Conservation (phyloP, 108 stramenopile genomes). For the Pseudonitzschia delicatissima region DNA sequence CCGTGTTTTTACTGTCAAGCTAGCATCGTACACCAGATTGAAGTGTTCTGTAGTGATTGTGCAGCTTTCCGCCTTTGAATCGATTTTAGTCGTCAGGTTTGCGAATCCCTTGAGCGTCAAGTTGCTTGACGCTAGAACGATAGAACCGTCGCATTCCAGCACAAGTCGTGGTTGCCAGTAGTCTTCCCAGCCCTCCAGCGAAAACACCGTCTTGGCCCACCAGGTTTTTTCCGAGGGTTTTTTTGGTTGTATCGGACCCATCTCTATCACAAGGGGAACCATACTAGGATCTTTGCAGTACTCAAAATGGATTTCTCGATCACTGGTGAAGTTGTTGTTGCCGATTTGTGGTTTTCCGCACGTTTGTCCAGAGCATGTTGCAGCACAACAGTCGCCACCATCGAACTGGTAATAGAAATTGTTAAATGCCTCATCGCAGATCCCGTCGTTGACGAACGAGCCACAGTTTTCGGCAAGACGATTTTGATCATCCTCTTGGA, state of each 20-base stretch:
- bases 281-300: not conserved
- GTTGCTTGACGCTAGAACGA: not conserved
- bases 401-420: not conserved
- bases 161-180: not conserved
- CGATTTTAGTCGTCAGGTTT: not conserved
- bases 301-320: not conserved
- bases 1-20: not conserved
- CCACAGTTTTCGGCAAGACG: not conserved
- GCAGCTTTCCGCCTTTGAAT: not conserved
- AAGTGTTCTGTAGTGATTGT: not conserved
- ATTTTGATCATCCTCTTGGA: not conserved
- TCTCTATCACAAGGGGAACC: not conserved
- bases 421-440: not conserved
- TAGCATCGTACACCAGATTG: not conserved
- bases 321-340: not conserved
- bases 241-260: not conserved
- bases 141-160: not conserved
- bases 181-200: too few species aligned
- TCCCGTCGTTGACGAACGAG: not conserved
- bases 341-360: not conserved
- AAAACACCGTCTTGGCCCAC: too few species aligned
- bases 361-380: not conserved
- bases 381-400: conserved; percentile 11
- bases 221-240: not conserved
- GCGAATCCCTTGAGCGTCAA: not conserved